Evolutionary conservation across 768 basidiomycete genomes (phyloP).

Genomic region (Austroboletus eburneus): DNA sequence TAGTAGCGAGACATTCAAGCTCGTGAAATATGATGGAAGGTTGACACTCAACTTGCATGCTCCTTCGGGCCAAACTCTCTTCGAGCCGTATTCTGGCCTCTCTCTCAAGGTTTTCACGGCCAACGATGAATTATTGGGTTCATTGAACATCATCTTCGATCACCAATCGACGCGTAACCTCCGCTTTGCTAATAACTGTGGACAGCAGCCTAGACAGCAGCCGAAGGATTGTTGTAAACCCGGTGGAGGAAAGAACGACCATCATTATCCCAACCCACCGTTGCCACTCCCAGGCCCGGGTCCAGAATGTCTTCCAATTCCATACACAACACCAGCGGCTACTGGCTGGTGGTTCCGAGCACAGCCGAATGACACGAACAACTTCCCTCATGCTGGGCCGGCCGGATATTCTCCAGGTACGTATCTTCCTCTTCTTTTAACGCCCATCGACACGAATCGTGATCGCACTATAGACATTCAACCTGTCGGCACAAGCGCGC

Average conservation of each 20-base stretch:
- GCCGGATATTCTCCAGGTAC: conserved; percentile 1
- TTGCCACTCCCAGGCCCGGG: not conserved
- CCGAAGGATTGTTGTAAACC: too few species aligned
- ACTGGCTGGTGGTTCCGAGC: conserved; percentile 13
- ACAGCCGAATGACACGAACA: not conserved
- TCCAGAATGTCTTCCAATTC: conserved; percentile 2
- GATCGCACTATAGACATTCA: conserved; percentile 3
- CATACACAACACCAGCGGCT: conserved; percentile 7
- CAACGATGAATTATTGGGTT: conserved; percentile 4
- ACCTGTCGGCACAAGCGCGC: conserved; percentile 2
- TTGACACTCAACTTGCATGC: conserved; percentile 5
- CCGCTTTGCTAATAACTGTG: conserved; percentile 3
- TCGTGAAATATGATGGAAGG: conserved; percentile 3
- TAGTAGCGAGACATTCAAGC: too few species aligned
- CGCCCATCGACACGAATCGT: not conserved
- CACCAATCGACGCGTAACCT: conserved; percentile 10
- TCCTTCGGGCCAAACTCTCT: not conserved
- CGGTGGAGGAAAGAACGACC: not conserved
- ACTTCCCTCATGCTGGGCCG: conserved; percentile 1
- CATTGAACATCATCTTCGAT: conserved; percentile 11
- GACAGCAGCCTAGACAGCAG: too few species aligned
- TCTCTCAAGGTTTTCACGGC: conserved; percentile 5
- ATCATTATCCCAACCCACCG: not conserved
- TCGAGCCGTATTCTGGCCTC: conserved; percentile 9
- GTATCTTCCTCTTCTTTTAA: not conserved